Evolutionary conservation across 2,329 filamentous ascomycete species (phyloP), one percentile per base, ranked within the genome.

Genomic region (Dothiorella sarmentorum): DNA sequence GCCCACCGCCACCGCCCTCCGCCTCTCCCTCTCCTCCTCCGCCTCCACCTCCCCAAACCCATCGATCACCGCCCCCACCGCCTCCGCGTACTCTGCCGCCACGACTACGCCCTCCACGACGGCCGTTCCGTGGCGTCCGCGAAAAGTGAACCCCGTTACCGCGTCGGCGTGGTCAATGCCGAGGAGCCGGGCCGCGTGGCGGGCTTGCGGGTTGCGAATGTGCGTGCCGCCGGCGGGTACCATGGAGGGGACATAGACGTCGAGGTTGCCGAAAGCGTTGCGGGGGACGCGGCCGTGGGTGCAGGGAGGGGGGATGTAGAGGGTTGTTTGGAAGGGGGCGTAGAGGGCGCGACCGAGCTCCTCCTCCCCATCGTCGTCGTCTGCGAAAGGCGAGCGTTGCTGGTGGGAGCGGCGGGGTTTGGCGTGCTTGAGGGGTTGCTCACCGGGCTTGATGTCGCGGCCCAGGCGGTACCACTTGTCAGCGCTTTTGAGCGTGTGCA

Each of bases 381-480:
- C 59, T 58, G 66, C 65, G 24, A 17, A 37, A 11, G 29, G 38
- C 7, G n/a, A n/a, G n/a, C 35, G 37, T 2, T n/a, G 26, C 63
- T 67, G n/a, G 9, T 27, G 15, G 66, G 64, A 3, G 64, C 63
- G 49, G 56, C 69, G 75, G 29, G 66, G 71, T 71, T 43, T 73
- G 31, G 78, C 72, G 69, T 87, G 87, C 69, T 96, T 97, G 13
- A 89, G 80, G 0, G 94, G 90, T 58, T 94, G 87, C 70, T 96
- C 90, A 13, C 88, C 85, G 0, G 60, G 49, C 58, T 85, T 90
- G 7, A 99, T 84, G 63, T 91, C 87, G 24, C 91, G 82, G 0
- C 94, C 94, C 61, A 93, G 75, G 2, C 92, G 85, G 71, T 94
- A 97, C 95, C 94, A 99, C 63, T 89, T 91, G 64, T 96, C 91